Base-by-base conservation (phyloP, 768 basidiomycete genomes). In the Clitopilus hobsonii region DNA sequence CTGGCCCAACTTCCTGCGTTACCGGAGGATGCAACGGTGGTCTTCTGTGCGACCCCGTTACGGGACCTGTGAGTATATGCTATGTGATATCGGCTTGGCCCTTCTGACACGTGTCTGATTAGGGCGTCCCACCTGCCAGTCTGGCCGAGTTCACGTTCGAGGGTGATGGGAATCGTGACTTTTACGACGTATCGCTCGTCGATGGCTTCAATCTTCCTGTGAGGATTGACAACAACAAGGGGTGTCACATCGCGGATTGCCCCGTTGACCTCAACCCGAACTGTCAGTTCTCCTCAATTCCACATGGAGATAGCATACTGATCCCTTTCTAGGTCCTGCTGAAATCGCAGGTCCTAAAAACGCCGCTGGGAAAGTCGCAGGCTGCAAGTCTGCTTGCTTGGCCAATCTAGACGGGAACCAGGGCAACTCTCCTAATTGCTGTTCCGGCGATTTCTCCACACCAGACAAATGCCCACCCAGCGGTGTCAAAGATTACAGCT, bases 1-100 rank as follows among this genome's bases (percentile, higher is more conserved):
- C 73, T 24, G 74, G 76, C 14, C 81, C 77, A 20, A 81, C 75
- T 59, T 81, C 82, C 16, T 88, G 86, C 58, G 58, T 81, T 6
- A 74, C 76, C 56, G 86, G 86, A 28, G 84, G 84, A 32, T 88
- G 86, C 63, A 84, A 83, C 57, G 86, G 86, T 16, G 86, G 86
- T 30, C 67, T 88, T 5, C 61, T 71, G 7, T 87, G 86, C 60
- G 79, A 77, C 61, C 59, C 72, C 13, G 61, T 61, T 25, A 76
- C 74, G 45, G 84, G 80, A 24, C 80, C 80, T 10, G 74, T 76
- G 61, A 51, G 70, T 63, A 20, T 10, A 45, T 30, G 14, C 41
- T n/a, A 6, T 13, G 2, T 14, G 5, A 49, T 10, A 16, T 20
- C 13, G 16, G 5, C 18, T 13, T 52, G 51, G 16, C 3, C 26